These are phyloP conservation scores for Thermothelomyces thermophilus DNA, from an alignment of 2,329 filamentous ascomycete genomes.

Conservation along the genomic window DNA sequence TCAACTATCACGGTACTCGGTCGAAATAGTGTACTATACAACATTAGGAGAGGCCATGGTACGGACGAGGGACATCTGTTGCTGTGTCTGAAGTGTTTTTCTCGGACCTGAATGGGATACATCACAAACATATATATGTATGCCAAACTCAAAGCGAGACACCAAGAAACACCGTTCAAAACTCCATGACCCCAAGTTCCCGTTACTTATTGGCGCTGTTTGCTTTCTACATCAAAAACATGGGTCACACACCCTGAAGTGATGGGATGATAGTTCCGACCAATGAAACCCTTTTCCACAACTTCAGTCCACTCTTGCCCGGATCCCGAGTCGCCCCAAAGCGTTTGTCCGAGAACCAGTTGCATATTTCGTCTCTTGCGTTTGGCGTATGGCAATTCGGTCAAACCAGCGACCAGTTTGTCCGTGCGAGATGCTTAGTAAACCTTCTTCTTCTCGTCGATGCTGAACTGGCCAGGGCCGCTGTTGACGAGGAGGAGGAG, in stretches of 20 bases:
- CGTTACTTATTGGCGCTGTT: not conserved
- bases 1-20: not conserved
- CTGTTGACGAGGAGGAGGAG: conserved; percentile 96
- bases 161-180: not conserved
- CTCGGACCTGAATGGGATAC: not conserved
- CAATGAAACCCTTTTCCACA: not conserved
- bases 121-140: not conserved
- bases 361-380: not conserved
- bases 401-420: not conserved
- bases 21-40: not conserved
- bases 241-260: conserved; percentile 10
- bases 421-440: conserved; percentile 52
- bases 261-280: conserved; percentile 8
- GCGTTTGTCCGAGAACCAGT: not conserved
- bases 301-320: not conserved
- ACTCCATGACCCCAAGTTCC: conserved; percentile 1
- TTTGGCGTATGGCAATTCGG: not conserved
- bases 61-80: not conserved
- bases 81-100: not conserved
- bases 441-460: conserved; percentile 99
- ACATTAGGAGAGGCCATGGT: not conserved
- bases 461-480: conserved; percentile 93
- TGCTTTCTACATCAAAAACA: conserved; percentile 15
- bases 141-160: not conserved
- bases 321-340: not conserved